Conservation (phyloP, 1,139 yeast genomes). For the Yamadazyma diospyri region DNA sequence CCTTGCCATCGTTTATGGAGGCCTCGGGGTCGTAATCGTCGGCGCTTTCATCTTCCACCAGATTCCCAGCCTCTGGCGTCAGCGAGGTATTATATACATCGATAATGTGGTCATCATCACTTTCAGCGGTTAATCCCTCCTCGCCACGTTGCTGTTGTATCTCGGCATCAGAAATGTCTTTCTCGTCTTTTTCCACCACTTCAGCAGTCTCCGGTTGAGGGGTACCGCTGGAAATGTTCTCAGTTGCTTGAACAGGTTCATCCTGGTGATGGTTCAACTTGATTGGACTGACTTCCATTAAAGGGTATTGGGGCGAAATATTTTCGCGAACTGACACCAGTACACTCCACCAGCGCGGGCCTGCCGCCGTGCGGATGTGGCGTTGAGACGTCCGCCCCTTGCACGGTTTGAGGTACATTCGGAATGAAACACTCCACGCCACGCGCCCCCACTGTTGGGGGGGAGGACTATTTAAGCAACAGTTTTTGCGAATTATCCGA, state of each 20-base stretch:
- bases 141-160: too few species aligned
- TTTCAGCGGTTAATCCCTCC: not conserved
- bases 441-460: too few species aligned
- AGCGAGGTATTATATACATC: too few species aligned
- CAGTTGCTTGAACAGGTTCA: not conserved
- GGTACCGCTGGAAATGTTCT: not conserved
- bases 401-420: too few species aligned
- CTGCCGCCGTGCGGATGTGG: too few species aligned
- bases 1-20: not conserved
- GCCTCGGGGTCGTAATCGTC: conserved; percentile 6
- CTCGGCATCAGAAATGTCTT: not conserved
- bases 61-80: not conserved
- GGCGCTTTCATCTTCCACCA: not conserved
- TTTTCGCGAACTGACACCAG: too few species aligned
- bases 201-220: not conserved
- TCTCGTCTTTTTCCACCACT: not conserved
- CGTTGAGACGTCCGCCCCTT: too few species aligned
- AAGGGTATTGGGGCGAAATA: too few species aligned
- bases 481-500: too few species aligned
- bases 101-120: not conserved
- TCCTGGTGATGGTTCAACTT: conserved; percentile 1
- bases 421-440: too few species aligned
- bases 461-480: too few species aligned
- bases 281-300: conserved; percentile 7
- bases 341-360: too few species aligned